phyloP scores from a whole-genome alignment of 139 green algal genomes.

The Raphidocelis subcapitata region DNA sequence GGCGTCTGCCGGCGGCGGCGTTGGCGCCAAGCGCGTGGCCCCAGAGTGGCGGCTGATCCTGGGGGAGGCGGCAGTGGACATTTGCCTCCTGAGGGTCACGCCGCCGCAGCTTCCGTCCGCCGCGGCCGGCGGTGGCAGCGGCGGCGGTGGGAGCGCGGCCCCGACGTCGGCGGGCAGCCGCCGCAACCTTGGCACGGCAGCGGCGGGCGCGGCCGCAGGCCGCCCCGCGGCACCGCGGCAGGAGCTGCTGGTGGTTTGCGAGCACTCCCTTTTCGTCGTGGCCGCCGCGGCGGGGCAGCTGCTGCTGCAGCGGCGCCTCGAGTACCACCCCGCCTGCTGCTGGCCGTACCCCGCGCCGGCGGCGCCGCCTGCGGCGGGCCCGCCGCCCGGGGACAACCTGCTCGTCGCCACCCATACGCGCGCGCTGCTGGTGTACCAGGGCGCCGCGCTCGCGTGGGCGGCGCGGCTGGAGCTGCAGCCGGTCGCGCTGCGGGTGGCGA shows the following conservation, averaged over 20 bases:
- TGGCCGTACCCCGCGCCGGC: slow-evolving; percentile 33
- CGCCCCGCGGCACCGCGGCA: too few relatives aligned
- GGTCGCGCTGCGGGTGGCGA: slow-evolving; percentile 41
- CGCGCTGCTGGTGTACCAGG: slow-evolving; percentile 55
- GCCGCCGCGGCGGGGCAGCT: slow-evolving; percentile 18
- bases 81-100: slow-evolving; percentile 31
- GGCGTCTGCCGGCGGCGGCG: not conserved
- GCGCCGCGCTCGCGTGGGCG: slow-evolving; percentile 47
- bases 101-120: not conserved
- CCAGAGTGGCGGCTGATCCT: slow-evolving; percentile 55
- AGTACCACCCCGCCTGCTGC: slow-evolving; percentile 61
- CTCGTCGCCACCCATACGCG: slow-evolving; percentile 58
- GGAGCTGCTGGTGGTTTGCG: slow-evolving; percentile 42
- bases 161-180: too few relatives aligned
- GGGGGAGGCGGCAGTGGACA: slow-evolving; percentile 57
- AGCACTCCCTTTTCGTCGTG: slow-evolving; percentile 61
- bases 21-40: slow-evolving; percentile 30
- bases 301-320: slow-evolving; percentile 51
- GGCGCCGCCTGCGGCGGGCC: not conserved
- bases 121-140: too few relatives aligned
- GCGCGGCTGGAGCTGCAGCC: slow-evolving; percentile 48
- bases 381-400: slow-evolving; percentile 41
- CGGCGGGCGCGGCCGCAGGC: too few relatives aligned
- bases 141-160: too few relatives aligned
- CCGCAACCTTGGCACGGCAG: too few relatives aligned